A percentile compares a stretch with the other conserved stretches of the same genome.
Evolutionary conservation across 2,329 filamentous ascomycete genomes (phyloP).

Genomic region (Ceratocystiopsis sp.): DNA sequence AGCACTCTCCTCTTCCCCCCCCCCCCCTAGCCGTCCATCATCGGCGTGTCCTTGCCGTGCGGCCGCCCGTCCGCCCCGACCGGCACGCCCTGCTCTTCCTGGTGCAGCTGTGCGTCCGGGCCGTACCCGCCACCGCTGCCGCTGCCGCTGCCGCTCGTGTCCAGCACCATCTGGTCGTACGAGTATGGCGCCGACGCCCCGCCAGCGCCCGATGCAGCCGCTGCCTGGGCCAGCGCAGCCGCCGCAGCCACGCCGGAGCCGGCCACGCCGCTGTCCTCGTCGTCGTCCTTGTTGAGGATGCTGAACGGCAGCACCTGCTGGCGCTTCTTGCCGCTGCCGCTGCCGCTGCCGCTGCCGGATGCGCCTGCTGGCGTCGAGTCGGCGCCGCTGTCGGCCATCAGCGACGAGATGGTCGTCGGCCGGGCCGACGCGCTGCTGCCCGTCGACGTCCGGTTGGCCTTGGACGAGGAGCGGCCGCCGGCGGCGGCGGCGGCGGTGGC

Average conservation of each 20-base stretch:
- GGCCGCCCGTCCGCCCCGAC: not conserved
- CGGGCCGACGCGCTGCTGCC: not conserved
- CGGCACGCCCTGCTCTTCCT: conserved; percentile 7
- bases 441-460: conserved; percentile 2
- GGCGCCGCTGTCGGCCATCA: conserved; percentile 3
- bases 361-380: not conserved
- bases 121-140: not conserved
- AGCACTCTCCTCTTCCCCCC: no score
- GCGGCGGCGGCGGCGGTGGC: not conserved
- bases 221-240: conserved; percentile 7
- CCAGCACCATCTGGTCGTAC: not conserved
- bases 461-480: not conserved
- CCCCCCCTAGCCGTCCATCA: conserved; percentile 2
- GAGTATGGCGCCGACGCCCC: no score
- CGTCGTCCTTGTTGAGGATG: conserved; percentile 6
- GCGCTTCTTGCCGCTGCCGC: conserved; percentile 2
- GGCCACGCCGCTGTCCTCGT: not conserved
- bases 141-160: conserved; percentile 1
- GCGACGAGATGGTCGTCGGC: conserved; percentile 6
- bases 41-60: conserved; percentile 2
- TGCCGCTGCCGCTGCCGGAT: not conserved
- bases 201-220: conserved; percentile 3
- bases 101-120: conserved; percentile 9
- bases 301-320: conserved; percentile 8
- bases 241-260: conserved; percentile 5